A percentile compares a stretch with the other conserved stretches of the same genome.
Conservation (phyloP, 331 rosid genomes). For the Erythrophleum ivorense region DNA sequence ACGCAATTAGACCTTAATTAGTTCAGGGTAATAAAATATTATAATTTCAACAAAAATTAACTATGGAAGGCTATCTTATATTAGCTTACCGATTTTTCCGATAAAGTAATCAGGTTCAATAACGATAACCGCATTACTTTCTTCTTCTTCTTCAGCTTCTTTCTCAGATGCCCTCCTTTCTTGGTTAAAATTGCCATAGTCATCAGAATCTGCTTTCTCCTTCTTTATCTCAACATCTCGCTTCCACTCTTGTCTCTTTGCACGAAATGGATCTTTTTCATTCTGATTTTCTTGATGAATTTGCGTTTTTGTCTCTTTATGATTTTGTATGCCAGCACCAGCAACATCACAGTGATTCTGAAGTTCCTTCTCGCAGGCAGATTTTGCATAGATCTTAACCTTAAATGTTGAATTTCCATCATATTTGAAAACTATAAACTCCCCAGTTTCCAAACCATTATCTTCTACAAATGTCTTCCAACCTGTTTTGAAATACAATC, state of each 20-base stretch:
- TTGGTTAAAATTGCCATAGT: neutral
- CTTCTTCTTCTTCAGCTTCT: neutral
- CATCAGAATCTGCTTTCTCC: neutral
- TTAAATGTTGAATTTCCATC: neutral
- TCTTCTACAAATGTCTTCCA: no score
- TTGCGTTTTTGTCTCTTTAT: neutral
- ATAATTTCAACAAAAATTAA: neutral
- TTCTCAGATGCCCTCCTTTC: neutral
- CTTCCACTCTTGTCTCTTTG: no score
- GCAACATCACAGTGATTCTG: neutral
- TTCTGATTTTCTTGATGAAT: neutral
- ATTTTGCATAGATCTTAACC: neutral
- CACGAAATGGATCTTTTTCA: neutral
- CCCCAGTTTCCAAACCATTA: no score
- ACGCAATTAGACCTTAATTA: neutral
- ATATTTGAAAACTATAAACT: no score
- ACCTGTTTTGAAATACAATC: no score
- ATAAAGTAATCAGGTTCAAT: neutral
- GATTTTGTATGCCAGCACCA: neutral
- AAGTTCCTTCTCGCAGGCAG: conserved; percentile 6
- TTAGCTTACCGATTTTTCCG: neutral
- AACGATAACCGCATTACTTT: neutral
- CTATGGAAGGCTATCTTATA: neutral
- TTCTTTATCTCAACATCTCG: neutral
- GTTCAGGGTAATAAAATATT: neutral